Evolutionary conservation across 768 basidiomycete genomes (phyloP), one percentile per base, ranked within the genome.

Genomic region (Pholiota microspora): DNA sequence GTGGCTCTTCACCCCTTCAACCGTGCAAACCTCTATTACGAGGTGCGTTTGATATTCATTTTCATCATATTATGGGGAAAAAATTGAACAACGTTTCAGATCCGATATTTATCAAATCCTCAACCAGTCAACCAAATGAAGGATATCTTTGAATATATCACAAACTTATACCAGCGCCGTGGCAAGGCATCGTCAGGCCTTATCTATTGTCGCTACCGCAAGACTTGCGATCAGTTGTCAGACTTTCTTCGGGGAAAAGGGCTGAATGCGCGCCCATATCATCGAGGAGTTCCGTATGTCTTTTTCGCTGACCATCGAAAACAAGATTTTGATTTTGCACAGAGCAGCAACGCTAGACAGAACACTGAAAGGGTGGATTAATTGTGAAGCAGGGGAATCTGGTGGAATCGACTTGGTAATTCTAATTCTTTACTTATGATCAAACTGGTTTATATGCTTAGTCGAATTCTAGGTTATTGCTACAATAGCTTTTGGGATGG

Each of bases 401-500:
- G 78, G 75, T 16, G 80, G 77, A 21, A 74, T 87, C 2, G 88
- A 91, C 53, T 77, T 91, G 21, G 88, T 87, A 58, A 55, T 85
- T 67, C n/a, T n/a, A n/a, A n/a, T n/a, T n/a, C n/a, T n/a, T n/a
- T n/a, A n/a, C n/a, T n/a, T n/a, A n/a, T n/a, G n/a, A n/a, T n/a
- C n/a, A n/a, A n/a, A n/a, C n/a, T n/a, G 34, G 21, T 29, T 25
- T 15, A 15, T 18, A 15, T 44, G 18, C 49, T 18, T 35, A 47
- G 40, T 16, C 3, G 10, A 4, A 25, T 42, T 6, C 36, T 36
- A 88, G 86, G 85, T 89, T 38, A 84, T 88, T 23, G 88, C 88
- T 8, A 90, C 89, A 0, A 81, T 93, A 47, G 91, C 91, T 4
- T 94, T 93, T 60, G 92, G 92, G 2, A 84, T 92, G 72, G 91